Conservation (phyloP, 306 rosid species). For the Amphicarpaea edgeworthii region DNA sequence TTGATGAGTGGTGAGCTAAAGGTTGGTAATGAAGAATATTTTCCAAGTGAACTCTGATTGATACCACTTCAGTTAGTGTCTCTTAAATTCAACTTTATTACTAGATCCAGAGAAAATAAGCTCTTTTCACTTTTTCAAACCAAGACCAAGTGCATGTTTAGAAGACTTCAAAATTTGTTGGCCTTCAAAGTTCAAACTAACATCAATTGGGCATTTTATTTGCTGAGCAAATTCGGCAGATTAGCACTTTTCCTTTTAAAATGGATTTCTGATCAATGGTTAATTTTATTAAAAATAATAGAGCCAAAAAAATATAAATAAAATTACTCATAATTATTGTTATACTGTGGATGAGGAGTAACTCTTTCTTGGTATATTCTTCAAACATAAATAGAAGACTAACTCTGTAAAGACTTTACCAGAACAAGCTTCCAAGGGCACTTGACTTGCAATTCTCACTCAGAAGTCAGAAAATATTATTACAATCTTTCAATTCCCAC, state of each 20-base stretch:
- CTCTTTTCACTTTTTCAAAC: neutral
- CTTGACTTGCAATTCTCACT: neutral
- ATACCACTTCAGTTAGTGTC: neutral
- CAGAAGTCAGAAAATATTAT: neutral
- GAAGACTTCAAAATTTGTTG: neutral
- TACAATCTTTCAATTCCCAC: neutral
- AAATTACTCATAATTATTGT: too few relatives aligned
- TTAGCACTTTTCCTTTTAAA: neutral
- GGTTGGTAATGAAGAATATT: neutral
- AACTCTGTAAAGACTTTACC: neutral
- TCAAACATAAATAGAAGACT: neutral
- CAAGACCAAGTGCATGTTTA: neutral
- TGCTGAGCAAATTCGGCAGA: neutral
- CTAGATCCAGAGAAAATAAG: neutral
- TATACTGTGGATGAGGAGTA: too few relatives aligned
- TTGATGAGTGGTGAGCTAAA: neutral
- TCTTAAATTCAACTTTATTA: neutral
- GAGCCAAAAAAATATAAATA: too few relatives aligned
- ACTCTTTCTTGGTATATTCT: too few relatives aligned
- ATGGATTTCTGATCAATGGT: neutral
- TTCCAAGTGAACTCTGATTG: neutral
- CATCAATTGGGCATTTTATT: slow-evolving; percentile 1
- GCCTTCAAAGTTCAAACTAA: slow-evolving; percentile 19
- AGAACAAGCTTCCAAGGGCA: neutral
- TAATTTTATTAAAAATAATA: neutral